Conservation (phyloP, 768 basidiomycete genomes). For the Harrya chromipes region DNA sequence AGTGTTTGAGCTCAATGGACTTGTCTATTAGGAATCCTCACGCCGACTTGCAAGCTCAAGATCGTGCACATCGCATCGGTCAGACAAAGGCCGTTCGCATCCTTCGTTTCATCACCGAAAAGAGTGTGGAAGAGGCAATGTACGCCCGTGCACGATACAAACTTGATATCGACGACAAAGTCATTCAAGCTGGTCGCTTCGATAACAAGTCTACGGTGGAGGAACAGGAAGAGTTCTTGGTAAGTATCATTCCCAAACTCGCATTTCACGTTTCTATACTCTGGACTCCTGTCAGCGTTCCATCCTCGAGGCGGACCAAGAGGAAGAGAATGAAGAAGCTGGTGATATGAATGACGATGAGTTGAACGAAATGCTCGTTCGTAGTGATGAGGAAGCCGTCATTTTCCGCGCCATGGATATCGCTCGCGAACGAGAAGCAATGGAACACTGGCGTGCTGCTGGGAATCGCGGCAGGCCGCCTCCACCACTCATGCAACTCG, state of each 20-base stretch:
- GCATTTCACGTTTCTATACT: not conserved
- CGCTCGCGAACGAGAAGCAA: conserved; percentile 66
- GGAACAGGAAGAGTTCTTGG: conserved; percentile 94
- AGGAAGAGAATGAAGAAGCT: conserved; percentile 85
- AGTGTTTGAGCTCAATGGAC: not conserved
- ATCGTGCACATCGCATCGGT: conserved; percentile 99
- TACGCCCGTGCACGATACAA: conserved; percentile 93
- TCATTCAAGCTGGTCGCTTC: conserved; percentile 98
- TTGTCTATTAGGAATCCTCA: conserved; percentile 80
- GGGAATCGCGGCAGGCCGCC: conserved; percentile 81
- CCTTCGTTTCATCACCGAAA: conserved; percentile 94
- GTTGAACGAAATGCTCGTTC: conserved; percentile 88
- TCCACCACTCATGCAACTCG: conserved; percentile 72
- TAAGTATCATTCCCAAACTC: conserved; percentile 33
- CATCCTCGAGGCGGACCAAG: conserved; percentile 85
- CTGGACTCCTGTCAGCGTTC: conserved; percentile 56
- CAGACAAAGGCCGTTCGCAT: conserved; percentile 98
- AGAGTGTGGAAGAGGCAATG: conserved; percentile 98
- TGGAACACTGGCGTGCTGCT: conserved; percentile 63
- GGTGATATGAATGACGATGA: conserved; percentile 95
- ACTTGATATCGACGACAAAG: conserved; percentile 98
- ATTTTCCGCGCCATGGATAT: conserved; percentile 83
- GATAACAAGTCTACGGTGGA: conserved; percentile 98
- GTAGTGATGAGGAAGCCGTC: conserved; percentile 71
- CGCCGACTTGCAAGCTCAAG: conserved; percentile 98